phyloP scores from a whole-genome alignment of 2,329 filamentous ascomycete species.

The Lasiodiplodia hormozganensis region DNA sequence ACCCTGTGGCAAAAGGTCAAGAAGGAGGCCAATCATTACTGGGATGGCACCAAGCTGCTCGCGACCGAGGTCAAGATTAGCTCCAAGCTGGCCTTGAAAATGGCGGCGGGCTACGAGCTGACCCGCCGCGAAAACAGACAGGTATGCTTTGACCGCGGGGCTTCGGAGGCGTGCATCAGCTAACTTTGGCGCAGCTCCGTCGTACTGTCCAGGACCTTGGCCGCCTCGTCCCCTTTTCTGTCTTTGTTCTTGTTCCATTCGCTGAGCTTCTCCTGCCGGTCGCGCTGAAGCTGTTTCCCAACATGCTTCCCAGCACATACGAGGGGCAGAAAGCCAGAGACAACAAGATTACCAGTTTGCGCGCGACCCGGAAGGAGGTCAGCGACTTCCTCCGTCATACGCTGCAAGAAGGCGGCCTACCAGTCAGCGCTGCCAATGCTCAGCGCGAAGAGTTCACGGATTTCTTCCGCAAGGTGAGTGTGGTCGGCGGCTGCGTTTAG shows the following conservation, averaged over 20 bases:
- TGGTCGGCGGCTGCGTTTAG: no score
- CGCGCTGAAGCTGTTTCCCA: conserved; percentile 93
- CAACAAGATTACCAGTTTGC: conserved; percentile 79
- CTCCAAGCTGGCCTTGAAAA: conserved; percentile 88
- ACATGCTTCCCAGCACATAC: conserved; percentile 95
- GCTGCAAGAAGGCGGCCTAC: conserved; percentile 89
- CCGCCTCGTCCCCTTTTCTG: conserved; percentile 91
- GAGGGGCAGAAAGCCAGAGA: conserved; percentile 92
- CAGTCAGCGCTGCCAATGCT: conserved; percentile 80
- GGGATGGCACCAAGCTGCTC: conserved; percentile 96
- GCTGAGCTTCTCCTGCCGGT: conserved; percentile 91
- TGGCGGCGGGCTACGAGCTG: conserved; percentile 97
- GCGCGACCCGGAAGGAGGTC: conserved; percentile 90
- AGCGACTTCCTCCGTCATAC: conserved; percentile 89
- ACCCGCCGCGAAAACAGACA: conserved; percentile 92
- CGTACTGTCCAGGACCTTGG: conserved; percentile 93
- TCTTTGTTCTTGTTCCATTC: conserved; percentile 96
- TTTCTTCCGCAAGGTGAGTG: conserved; percentile 89
- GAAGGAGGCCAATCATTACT: conserved; percentile 92
- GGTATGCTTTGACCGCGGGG: conserved; percentile 45
- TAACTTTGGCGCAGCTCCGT: conserved; percentile 65
- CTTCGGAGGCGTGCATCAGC: background rate
- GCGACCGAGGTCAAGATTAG: conserved; percentile 94
- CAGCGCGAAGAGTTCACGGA: conserved; percentile 93
- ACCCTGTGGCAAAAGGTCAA: conserved; percentile 92